Conservation (phyloP, 202 grass and related monocot species). For the Setaria viridis region DNA sequence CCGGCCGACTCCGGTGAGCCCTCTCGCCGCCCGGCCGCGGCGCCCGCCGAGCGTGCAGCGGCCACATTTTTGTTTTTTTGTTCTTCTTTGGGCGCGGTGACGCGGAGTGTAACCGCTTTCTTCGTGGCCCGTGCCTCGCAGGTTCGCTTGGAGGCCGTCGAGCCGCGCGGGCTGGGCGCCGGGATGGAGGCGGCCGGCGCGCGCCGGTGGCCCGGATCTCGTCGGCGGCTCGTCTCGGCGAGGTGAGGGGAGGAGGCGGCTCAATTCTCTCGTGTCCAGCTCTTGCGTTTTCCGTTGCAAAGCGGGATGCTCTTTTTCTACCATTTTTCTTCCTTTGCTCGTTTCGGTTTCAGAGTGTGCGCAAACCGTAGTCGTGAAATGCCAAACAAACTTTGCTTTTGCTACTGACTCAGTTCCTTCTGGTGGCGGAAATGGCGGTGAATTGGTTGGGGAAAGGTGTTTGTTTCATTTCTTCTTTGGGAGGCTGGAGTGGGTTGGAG, state of each 20-base stretch:
- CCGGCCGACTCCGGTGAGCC: slow-evolving; percentile 49
- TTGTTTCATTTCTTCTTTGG: slow-evolving; percentile 41
- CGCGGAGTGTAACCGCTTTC: slow-evolving; percentile 39
- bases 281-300: background rate
- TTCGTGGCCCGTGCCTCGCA: slow-evolving; percentile 29
- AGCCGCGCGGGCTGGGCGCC: slow-evolving; percentile 39
- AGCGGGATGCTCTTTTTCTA: background rate
- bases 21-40: background rate
- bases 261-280: background rate
- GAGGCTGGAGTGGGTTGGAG: slow-evolving; percentile 11
- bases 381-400: slow-evolving; percentile 28
- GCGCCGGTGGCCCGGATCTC: slow-evolving; percentile 52
- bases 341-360: slow-evolving; percentile 4
- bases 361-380: slow-evolving; percentile 13
- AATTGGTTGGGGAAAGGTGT: slow-evolving; percentile 45
- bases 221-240: slow-evolving; percentile 30
- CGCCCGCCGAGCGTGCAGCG: background rate
- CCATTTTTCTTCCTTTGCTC: background rate
- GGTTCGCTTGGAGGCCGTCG: slow-evolving; percentile 45
- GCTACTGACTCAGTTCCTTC: background rate
- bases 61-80: background rate
- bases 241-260: slow-evolving; percentile 15
- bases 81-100: background rate
- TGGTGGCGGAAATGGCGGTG: slow-evolving; percentile 36
- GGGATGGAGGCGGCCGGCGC: slow-evolving; percentile 46